These are phyloP conservation scores for Venturiaceae sp. DNA, from an alignment of 2,329 filamentous ascomycete genomes.

Conservation along the genomic window DNA sequence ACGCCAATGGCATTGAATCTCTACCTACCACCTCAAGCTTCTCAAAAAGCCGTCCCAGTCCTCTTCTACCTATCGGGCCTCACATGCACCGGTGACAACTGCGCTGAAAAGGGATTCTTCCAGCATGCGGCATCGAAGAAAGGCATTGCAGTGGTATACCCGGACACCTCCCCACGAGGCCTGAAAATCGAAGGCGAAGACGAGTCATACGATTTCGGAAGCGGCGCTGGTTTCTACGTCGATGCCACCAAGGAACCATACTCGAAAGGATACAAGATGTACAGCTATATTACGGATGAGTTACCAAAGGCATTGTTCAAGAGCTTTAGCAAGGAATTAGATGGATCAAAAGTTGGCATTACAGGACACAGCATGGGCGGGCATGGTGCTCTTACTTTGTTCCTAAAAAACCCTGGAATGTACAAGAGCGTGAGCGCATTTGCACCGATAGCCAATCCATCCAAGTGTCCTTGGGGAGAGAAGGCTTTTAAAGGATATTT, in stretches of 20 bases:
- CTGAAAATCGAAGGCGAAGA: conserved; percentile 74
- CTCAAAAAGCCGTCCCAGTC: conserved; percentile 62
- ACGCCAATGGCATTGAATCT: conserved; percentile 91
- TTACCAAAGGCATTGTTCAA: conserved; percentile 69
- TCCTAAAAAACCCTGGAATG: conserved; percentile 79
- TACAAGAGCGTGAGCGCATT: conserved; percentile 88
- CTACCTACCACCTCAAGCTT: conserved; percentile 70
- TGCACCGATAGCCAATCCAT: conserved; percentile 81
- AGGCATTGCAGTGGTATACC: conserved; percentile 87
- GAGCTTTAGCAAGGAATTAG: conserved; percentile 59
- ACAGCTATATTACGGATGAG: conserved; percentile 82
- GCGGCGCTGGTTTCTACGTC: conserved; percentile 89
- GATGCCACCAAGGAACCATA: conserved; percentile 72
- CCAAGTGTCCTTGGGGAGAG: conserved; percentile 81
- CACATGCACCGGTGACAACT: conserved; percentile 84
- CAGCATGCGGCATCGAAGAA: conserved; percentile 69
- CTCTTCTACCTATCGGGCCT: conserved; percentile 90
- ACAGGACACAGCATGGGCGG: conserved; percentile 97
- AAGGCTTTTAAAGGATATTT: conserved; percentile 94
- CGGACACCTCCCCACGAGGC: conserved; percentile 87
- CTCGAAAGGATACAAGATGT: conserved; percentile 79
- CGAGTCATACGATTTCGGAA: conserved; percentile 84
- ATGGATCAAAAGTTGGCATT: conserved; percentile 64
- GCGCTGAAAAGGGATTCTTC: conserved; percentile 76
- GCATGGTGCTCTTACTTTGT: conserved; percentile 87